Evolutionary conservation across 495 filamentous ascomycete species (phyloP), one percentile per base, ranked within the genome.

Genomic region (Aspergillus sclerotiicarbonarius): DNA sequence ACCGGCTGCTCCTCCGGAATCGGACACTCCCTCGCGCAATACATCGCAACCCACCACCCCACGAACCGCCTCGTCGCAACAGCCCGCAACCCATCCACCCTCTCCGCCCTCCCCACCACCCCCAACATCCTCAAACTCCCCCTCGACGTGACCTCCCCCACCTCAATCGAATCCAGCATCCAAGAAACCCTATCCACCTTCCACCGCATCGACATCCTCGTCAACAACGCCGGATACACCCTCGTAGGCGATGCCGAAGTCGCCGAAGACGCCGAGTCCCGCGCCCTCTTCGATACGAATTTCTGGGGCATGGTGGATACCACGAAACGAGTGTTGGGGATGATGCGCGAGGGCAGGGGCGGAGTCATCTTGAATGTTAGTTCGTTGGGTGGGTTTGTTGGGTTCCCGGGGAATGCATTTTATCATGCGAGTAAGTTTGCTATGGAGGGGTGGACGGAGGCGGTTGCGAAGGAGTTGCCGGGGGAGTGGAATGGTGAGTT

Each of bases 161-260:
- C 55, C 15, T 73, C 73, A 6, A 72, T 84, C 58, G 62, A 76
- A 15, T 57, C 70, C 4, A 77, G 80, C 15, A 59, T 84, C 29
- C 25, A 57, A 29, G 58, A 63, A 1, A 61, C 76, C 3, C 44
- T 76, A 0, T 52, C 54, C 0, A 67, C 67, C 39, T 81, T 80
- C 60, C 62, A 66, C 39, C 76, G 75, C 50, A 67, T 85, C 60
- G 82, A 85, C 57, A 71, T 84, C 29, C 62, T 82, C 7, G 77
- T 84, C 61, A 83, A 84, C 68, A 85, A 83, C 49, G 81, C 81
- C 1, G 82, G 81, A 25, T 81, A 81, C 58, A 58, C 66, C 0
- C 70, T 80, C 5, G 46, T 52, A 6, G 80, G 79, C 10, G 72
- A 72, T 52, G 70, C 77, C 30, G 80, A 83, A 62, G 67, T 63